Conservation (phyloP, 768 basidiomycete genomes). For the Asterophora parasitica region DNA sequence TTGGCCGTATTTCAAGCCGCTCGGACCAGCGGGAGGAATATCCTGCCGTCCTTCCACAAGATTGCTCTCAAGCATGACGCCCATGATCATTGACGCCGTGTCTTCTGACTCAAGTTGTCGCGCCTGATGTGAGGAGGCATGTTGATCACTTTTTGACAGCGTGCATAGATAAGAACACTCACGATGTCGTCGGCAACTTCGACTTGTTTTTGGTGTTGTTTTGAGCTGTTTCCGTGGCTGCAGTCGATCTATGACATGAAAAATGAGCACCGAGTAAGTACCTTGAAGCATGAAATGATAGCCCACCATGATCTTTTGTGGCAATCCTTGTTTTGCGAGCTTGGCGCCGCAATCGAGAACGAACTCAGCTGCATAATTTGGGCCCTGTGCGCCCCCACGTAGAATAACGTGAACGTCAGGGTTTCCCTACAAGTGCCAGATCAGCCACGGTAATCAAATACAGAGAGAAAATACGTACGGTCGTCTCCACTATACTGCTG, state of each 20-base stretch:
- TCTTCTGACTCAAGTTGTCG: constrained; percentile 68
- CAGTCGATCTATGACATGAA: constrained; percentile 70
- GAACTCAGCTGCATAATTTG: constrained; percentile 80
- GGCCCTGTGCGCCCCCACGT: constrained; percentile 84
- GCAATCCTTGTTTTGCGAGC: constrained; percentile 71
- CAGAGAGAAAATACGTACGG: constrained; percentile 38
- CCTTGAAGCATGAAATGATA: not conserved
- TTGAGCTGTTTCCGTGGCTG: constrained; percentile 93
- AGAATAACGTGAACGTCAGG: constrained; percentile 92
- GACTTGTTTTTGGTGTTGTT: constrained; percentile 85
- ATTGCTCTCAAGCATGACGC: constrained; percentile 95
- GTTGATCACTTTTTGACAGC: not conserved
- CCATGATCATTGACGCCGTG: constrained; percentile 73
- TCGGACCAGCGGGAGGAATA: constrained; percentile 67
- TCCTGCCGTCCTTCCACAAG: constrained; percentile 84
- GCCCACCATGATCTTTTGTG: constrained; percentile 82
- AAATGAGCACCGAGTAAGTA: not conserved
- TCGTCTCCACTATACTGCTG: constrained; percentile 92
- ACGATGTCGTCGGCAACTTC: constrained; percentile 91
- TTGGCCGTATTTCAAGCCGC: constrained; percentile 75
- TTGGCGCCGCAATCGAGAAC: constrained; percentile 74
- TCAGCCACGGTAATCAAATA: not conserved
- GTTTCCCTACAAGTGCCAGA: constrained; percentile 57
- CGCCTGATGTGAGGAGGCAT: constrained; percentile 38
- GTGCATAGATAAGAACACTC: constrained; percentile 23